phyloP scores from a whole-genome alignment of 176 grass and related monocot genomes.

The Oryza officinalis region DNA sequence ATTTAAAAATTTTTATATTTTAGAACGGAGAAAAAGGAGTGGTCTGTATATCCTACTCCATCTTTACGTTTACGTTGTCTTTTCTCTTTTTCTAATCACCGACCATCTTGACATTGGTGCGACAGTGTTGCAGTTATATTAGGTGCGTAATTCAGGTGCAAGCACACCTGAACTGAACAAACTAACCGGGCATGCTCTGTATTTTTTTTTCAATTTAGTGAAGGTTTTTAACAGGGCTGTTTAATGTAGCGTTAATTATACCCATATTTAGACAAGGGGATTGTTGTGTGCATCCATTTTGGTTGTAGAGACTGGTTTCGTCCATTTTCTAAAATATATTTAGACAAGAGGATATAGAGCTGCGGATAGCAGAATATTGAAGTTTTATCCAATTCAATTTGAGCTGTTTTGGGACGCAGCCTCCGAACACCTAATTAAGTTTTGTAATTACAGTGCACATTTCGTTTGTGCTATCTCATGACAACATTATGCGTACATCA shows the following conservation, averaged over 20 bases:
- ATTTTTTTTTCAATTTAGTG: too few relatives aligned
- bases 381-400: not conserved
- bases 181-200: too few relatives aligned
- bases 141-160: not conserved
- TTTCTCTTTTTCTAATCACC: not conserved
- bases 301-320: too few relatives aligned
- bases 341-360: too few relatives aligned
- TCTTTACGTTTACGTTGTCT: not conserved
- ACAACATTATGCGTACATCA: conserved; percentile 35
- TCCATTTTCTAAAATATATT: too few relatives aligned
- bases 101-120: not conserved
- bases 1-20: too few relatives aligned
- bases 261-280: too few relatives aligned
- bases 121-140: not conserved
- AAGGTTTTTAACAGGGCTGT: too few relatives aligned
- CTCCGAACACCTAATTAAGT: conserved; percentile 7
- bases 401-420: not conserved
- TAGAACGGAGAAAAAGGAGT: too few relatives aligned
- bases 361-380: too few relatives aligned
- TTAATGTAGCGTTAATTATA: too few relatives aligned
- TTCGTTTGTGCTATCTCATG: conserved; percentile 25
- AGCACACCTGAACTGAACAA: not conserved
- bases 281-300: too few relatives aligned
- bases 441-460: conserved; percentile 30
- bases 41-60: not conserved